These are phyloP conservation scores for Nakazawaea wickerhamii DNA, from an alignment of 805 yeast species.

Conservation along the genomic window DNA sequence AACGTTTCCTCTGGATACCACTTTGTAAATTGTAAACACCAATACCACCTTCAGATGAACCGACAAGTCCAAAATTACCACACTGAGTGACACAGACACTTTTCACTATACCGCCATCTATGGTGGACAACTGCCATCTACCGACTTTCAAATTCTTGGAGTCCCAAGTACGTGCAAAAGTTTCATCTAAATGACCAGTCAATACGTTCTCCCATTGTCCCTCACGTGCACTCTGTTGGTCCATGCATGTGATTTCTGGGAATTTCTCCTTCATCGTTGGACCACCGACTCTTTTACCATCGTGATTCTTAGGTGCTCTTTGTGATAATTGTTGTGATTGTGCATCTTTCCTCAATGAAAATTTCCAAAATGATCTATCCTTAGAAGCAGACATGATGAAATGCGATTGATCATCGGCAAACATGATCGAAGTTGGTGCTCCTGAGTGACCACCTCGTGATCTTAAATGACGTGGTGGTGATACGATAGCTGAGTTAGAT, in stretches of 20 bases:
- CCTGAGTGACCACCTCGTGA: constrained; percentile 97
- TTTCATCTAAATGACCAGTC: constrained; percentile 81
- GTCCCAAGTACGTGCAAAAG: constrained; percentile 89
- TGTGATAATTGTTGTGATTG: constrained; percentile 94
- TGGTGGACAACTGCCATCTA: constrained; percentile 59
- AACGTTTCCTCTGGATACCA: constrained; percentile 71
- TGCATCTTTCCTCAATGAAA: constrained; percentile 91
- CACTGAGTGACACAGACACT: constrained; percentile 80
- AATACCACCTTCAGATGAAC: constrained; percentile 81
- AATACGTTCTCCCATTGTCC: constrained; percentile 93
- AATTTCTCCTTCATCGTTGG: constrained; percentile 57
- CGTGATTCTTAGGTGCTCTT: constrained; percentile 39
- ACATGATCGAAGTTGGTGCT: constrained; percentile 72
- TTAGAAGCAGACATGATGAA: constrained; percentile 79
- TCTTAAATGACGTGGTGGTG: constrained; percentile 88
- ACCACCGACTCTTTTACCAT: constrained; percentile 53
- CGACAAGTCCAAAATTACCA: constrained; percentile 92
- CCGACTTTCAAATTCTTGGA: constrained; percentile 77
- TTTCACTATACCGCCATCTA: constrained; percentile 74
- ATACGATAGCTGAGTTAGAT: constrained; percentile 55
- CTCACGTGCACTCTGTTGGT: constrained; percentile 68
- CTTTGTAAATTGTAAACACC: constrained; percentile 88
- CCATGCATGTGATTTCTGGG: constrained; percentile 67
- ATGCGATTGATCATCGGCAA: constrained; percentile 77
- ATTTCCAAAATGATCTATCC: constrained; percentile 85